phyloP scores from a whole-genome alignment of 371 early-diverging fungal genomes.

The Mortierella sp. region DNA sequence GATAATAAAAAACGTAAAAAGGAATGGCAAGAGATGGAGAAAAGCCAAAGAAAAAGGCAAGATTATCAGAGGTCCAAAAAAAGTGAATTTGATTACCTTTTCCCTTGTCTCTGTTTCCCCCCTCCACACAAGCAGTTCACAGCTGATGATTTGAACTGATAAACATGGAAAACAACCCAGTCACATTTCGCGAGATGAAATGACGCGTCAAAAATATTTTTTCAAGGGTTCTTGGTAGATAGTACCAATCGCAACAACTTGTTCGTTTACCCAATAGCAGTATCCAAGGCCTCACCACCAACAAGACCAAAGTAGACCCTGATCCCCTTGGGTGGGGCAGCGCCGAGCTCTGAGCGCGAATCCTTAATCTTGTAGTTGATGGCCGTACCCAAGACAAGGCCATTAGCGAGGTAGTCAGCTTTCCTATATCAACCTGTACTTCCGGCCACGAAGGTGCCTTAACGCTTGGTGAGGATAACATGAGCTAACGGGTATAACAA shows the following conservation, averaged over 20 bases:
- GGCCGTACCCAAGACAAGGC: conserved; percentile 76
- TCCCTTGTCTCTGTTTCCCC: neutral
- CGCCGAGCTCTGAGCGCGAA: conserved; percentile 55
- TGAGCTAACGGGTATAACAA: conserved; percentile 72
- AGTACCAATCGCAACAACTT: conserved; percentile 16
- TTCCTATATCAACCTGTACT: conserved; percentile 86
- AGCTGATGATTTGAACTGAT: no score
- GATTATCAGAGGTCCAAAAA: neutral
- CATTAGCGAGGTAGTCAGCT: conserved; percentile 71
- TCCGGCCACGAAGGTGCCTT: conserved; percentile 82
- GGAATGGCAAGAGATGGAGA: neutral
- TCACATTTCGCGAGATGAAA: neutral
- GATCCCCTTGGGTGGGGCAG: conserved; percentile 72
- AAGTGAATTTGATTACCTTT: neutral
- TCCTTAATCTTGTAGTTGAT: conserved; percentile 88
- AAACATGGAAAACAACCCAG: conserved; percentile 3
- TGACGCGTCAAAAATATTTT: neutral
- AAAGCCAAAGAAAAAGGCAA: neutral
- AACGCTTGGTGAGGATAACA: conserved; percentile 78
- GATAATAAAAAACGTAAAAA: neutral
- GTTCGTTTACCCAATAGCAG: conserved; percentile 56
- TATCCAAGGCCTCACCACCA: conserved; percentile 74
- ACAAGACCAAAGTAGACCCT: conserved; percentile 74
- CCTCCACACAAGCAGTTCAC: neutral
- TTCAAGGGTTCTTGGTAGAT: conserved; percentile 17